Evolutionary conservation across 75 land plant species (phyloP).

Genomic region (Picea glauca): DNA sequence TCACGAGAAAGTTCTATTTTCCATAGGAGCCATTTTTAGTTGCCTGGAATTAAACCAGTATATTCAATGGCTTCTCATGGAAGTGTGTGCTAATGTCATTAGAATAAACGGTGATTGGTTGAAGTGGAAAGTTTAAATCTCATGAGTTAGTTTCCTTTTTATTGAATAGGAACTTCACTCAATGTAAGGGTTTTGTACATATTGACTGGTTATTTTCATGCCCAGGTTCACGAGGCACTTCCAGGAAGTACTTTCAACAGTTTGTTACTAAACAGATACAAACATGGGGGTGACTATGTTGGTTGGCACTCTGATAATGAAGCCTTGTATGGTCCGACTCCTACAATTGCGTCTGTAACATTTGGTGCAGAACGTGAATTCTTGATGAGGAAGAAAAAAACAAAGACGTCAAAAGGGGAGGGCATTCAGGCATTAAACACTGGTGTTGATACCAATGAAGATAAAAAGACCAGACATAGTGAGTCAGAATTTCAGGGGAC

Average conservation of each 20-base stretch:
- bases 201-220: background rate
- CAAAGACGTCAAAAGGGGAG: constrained; percentile 30
- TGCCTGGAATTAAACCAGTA: background rate
- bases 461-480: background rate
- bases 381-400: constrained; percentile 54
- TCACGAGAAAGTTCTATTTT: background rate
- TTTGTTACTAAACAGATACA: constrained; percentile 66
- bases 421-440: constrained; percentile 1
- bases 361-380: constrained; percentile 85
- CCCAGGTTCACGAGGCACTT: constrained; percentile 60
- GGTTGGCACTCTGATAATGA: constrained; percentile 93
- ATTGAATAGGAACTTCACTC: background rate
- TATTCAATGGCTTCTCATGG: background rate
- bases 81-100: background rate
- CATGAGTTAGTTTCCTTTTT: background rate
- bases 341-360: constrained; percentile 75
- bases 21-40: background rate
- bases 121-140: background rate
- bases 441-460: background rate
- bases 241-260: constrained; percentile 69
- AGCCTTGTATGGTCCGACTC: constrained; percentile 59
- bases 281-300: constrained; percentile 65
- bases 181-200: background rate
- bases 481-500: background rate
- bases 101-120: background rate